Evolutionary conservation across 768 basidiomycete genomes (phyloP).

Genomic region (Calocybe cyanea): DNA sequence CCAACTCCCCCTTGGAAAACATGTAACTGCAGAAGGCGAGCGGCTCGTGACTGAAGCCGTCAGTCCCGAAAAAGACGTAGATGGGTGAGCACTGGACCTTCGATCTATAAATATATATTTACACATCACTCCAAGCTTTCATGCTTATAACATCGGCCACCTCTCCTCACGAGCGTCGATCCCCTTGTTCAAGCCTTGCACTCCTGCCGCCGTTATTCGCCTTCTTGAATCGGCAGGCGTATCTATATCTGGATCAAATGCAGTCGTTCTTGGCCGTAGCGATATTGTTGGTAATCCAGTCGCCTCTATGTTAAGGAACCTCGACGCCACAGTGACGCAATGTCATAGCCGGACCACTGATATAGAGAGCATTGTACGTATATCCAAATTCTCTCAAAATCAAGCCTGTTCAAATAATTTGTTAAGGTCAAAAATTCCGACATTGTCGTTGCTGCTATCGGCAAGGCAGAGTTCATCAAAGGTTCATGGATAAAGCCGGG

Average conservation of each 20-base stretch:
- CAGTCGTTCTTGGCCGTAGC: slow-evolving; percentile 93
- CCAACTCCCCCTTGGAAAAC: slow-evolving; percentile 88
- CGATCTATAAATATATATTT: slow-evolving; percentile 3
- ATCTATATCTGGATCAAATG: slow-evolving; percentile 69
- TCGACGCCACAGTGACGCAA: slow-evolving; percentile 95
- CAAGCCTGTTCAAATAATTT: slow-evolving; percentile 1
- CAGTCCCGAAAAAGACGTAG: slow-evolving; percentile 92
- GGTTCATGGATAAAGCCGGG: slow-evolving; percentile 96
- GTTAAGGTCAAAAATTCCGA: slow-evolving; percentile 79
- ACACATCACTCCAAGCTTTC: slow-evolving; percentile 60
- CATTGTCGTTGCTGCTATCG: slow-evolving; percentile 95
- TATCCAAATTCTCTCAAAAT: neutral
- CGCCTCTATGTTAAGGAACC: slow-evolving; percentile 81
- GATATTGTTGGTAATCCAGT: slow-evolving; percentile 98
- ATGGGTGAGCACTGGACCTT: slow-evolving; percentile 59
- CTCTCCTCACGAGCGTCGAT: slow-evolving; percentile 85
- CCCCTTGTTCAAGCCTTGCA: slow-evolving; percentile 93
- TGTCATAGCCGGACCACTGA: slow-evolving; percentile 91
- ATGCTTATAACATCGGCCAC: slow-evolving; percentile 97
- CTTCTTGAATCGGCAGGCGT: slow-evolving; percentile 87
- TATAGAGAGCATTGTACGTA: slow-evolving; percentile 69
- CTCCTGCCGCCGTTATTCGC: slow-evolving; percentile 88
- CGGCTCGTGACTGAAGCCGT: slow-evolving; percentile 93
- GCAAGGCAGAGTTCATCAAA: slow-evolving; percentile 84
- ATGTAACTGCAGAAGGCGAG: slow-evolving; percentile 79